Evolutionary conservation across 78 protist species (phyloP).

Genomic region (Dictyostelium capitatum): DNA sequence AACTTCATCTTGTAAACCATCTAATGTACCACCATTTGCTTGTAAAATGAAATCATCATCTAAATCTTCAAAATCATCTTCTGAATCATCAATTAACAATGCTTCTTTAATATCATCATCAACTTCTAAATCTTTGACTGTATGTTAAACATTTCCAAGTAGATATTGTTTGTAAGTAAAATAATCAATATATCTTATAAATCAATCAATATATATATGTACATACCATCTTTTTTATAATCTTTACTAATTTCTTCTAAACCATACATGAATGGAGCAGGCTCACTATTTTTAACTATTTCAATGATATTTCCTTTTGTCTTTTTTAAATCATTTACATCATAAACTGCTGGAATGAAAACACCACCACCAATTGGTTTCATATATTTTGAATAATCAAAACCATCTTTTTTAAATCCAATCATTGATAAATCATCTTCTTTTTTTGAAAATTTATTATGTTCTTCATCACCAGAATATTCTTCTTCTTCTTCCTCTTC

Average conservation of each 20-base stretch:
- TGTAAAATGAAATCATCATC: constrained; percentile 79
- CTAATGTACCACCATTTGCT: constrained; percentile 76
- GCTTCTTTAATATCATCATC: constrained; percentile 63
- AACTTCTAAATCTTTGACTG: constrained; percentile 46
- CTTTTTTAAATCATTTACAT: constrained; percentile 56
- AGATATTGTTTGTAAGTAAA: background rate
- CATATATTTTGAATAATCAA: constrained; percentile 59
- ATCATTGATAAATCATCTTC: constrained; percentile 50
- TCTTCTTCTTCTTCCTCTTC: constrained; percentile 34
- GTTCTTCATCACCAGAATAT: constrained; percentile 17
- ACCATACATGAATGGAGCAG: constrained; percentile 65
- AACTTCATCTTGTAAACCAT: constrained; percentile 58
- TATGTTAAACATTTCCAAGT: background rate
- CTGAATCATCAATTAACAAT: constrained; percentile 31
- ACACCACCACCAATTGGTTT: constrained; percentile 80
- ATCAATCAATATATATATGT: background rate
- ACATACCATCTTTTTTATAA: constrained; percentile 48
- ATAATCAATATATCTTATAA: background rate
- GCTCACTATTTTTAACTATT: constrained; percentile 23
- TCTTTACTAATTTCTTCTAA: constrained; percentile 67
- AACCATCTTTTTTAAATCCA: constrained; percentile 75
- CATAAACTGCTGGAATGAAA: constrained; percentile 68
- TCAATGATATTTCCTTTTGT: constrained; percentile 53
- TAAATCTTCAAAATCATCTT: constrained; percentile 59
- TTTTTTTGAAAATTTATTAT: background rate